These are phyloP conservation scores for Salvia rosmarinus DNA, from an alignment of 257 asterid species.

Conservation along the genomic window DNA sequence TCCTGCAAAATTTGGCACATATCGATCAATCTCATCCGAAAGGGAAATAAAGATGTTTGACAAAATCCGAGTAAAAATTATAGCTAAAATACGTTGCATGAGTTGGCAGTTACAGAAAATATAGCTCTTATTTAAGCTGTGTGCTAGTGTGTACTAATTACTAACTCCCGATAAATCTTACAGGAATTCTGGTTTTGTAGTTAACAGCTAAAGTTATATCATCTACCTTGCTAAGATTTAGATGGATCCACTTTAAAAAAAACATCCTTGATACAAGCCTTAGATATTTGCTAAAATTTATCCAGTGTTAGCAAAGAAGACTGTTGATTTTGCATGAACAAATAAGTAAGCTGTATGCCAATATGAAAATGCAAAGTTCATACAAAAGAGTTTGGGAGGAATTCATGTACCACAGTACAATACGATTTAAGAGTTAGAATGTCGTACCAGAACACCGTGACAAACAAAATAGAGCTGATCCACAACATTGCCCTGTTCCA, in stretches of 20 bases:
- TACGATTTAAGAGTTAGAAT: conserved; percentile 1
- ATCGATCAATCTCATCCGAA: background rate
- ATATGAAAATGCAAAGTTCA: background rate
- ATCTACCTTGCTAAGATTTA: background rate
- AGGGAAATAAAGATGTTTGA: background rate
- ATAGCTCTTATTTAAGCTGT: background rate
- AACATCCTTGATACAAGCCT: background rate
- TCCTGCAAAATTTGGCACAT: conserved; percentile 54
- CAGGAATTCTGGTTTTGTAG: background rate
- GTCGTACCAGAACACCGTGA: conserved; percentile 70
- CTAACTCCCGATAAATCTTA: background rate
- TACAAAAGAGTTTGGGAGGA: background rate
- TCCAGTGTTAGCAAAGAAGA: too few relatives aligned
- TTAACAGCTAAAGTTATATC: background rate
- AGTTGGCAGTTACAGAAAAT: background rate
- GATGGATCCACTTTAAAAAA: background rate
- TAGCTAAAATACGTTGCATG: background rate
- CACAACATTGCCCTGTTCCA: conserved; percentile 84
- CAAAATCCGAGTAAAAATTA: conserved; percentile 1
- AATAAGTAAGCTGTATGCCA: background rate
- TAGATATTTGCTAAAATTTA: background rate
- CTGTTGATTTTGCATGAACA: conserved; percentile 13
- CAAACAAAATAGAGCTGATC: conserved; percentile 93
- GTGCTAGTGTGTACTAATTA: background rate
- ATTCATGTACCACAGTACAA: background rate